phyloP scores from a whole-genome alignment of 202 grass and related monocot genomes.

The Dendrocalamus latiflorus region DNA sequence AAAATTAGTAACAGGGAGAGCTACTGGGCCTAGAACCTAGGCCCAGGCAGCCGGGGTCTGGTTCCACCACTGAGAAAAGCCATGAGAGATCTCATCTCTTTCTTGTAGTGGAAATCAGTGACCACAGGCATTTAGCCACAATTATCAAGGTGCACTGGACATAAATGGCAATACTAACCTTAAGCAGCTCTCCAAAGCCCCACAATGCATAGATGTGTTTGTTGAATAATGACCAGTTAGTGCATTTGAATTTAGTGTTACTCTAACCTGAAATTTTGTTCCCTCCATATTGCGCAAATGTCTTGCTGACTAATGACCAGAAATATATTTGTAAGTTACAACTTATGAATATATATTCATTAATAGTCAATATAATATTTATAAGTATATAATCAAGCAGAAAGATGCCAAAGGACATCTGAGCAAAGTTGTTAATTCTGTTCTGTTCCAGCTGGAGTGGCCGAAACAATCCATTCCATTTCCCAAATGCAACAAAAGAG shows the following conservation, averaged over 20 bases:
- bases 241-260: neutral
- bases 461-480: neutral
- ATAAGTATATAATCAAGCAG: neutral
- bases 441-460: neutral
- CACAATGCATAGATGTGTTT: neutral
- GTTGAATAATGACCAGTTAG: neutral
- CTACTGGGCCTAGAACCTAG: neutral
- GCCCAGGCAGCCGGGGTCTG: neutral
- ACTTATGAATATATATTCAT: neutral
- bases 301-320: neutral
- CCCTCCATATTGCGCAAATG: neutral
- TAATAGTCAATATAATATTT: neutral
- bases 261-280: neutral
- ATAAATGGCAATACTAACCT: neutral
- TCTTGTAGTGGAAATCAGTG: neutral
- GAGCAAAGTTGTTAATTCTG: neutral
- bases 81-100: conserved; percentile 11
- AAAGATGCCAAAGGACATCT: neutral
- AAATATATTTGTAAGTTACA: conserved; percentile 9
- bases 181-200: neutral
- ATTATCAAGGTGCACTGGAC: neutral
- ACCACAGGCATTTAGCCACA: neutral
- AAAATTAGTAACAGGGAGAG: neutral
- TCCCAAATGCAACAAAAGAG: neutral
- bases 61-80: neutral